Conservation (phyloP, 208 protist genomes). For the Crithidia fasciculata region DNA sequence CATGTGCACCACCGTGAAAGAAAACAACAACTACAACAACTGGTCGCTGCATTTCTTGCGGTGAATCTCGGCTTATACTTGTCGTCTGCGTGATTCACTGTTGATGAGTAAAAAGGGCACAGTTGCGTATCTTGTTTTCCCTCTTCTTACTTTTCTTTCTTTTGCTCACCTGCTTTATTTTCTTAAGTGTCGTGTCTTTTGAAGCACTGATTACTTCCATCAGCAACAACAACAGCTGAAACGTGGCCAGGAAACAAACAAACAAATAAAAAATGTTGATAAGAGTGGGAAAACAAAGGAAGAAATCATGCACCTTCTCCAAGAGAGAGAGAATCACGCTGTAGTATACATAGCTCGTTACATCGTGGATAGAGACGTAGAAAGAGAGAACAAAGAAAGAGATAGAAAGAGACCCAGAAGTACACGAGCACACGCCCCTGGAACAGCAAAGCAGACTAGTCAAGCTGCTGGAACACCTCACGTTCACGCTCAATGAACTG, state of each 20-base stretch:
- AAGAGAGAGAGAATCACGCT: not conserved
- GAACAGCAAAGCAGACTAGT: not conserved
- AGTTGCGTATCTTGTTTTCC: not conserved
- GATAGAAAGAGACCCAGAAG: conserved; percentile 11
- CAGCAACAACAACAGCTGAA: too few species aligned
- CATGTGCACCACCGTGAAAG: not conserved
- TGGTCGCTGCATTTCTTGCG: too few species aligned
- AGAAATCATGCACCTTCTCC: not conserved
- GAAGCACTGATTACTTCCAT: too few species aligned
- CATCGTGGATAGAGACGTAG: not conserved
- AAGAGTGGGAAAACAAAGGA: not conserved
- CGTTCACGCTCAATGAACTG: conserved; percentile 39
- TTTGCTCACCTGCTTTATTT: too few species aligned
- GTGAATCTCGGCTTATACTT: too few species aligned
- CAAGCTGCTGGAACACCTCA: conserved; percentile 22
- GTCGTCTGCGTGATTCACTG: too few species aligned
- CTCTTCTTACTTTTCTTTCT: not conserved
- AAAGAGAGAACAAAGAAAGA: not conserved
- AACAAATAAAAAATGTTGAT: not conserved
- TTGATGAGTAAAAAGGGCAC: too few species aligned
- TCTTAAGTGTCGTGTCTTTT: too few species aligned
- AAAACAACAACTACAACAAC: not conserved
- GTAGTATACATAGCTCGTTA: not conserved
- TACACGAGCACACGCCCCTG: not conserved
- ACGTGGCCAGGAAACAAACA: not conserved